Conservation (phyloP, 73 alveolate species). For the Paramecium sexaurelia region DNA sequence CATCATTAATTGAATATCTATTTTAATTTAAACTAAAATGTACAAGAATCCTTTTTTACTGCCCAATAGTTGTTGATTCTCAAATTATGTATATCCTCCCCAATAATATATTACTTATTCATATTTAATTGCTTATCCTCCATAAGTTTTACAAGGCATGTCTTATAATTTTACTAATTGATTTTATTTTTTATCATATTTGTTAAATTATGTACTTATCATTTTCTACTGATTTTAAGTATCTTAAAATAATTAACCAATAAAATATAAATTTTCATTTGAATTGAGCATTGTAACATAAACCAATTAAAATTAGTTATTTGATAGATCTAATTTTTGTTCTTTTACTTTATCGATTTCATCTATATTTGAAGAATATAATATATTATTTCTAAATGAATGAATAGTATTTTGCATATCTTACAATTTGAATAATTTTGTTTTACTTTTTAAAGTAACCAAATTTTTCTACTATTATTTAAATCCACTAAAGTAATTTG, state of each 20-base stretch:
- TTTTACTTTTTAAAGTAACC: background rate
- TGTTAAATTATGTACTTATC: background rate
- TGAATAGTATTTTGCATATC: background rate
- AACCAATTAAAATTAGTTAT: background rate
- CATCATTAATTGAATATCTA: background rate
- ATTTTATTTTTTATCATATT: background rate
- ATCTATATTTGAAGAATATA: background rate
- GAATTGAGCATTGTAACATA: background rate
- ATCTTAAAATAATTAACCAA: background rate
- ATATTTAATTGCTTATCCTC: background rate
- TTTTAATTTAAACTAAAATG: background rate
- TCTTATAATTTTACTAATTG: background rate
- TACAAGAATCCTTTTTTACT: conserved; percentile 19
- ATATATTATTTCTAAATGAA: background rate
- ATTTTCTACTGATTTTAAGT: background rate
- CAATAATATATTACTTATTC: background rate
- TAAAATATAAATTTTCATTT: background rate
- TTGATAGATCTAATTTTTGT: background rate
- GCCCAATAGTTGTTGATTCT: background rate
- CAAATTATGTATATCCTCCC: background rate
- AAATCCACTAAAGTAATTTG: background rate
- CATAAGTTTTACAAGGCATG: background rate
- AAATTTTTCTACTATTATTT: background rate
- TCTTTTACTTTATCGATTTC: background rate
- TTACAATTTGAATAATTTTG: background rate